Evolutionary conservation across 768 basidiomycete genomes (phyloP).

Genomic region (Mycena rosella): DNA sequence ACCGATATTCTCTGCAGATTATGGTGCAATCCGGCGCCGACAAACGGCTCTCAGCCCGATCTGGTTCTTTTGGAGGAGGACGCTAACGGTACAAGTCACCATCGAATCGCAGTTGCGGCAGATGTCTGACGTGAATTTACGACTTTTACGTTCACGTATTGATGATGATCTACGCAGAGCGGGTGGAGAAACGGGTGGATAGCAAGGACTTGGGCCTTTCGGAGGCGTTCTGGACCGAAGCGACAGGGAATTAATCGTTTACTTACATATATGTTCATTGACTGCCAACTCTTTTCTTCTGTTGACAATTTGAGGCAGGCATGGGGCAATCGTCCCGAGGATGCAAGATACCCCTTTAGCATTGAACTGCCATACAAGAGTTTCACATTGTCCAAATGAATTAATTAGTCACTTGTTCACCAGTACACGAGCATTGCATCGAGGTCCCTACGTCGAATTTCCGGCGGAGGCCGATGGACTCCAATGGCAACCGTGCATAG

Average conservation of each 20-base stretch:
- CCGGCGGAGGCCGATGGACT: no score
- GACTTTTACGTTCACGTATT: neutral
- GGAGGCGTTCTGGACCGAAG: conserved; percentile 5
- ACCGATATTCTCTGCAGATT: conserved; percentile 2
- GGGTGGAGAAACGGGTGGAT: neutral
- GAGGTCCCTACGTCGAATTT: no score
- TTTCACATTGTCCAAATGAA: no score
- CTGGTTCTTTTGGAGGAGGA: neutral
- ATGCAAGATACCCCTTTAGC: no score
- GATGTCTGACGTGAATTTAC: neutral
- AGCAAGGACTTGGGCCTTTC: neutral
- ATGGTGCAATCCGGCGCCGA: conserved; percentile 6
- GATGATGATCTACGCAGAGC: conserved; percentile 15
- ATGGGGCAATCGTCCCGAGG: no score
- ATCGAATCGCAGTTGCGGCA: neutral
- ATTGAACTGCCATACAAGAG: no score
- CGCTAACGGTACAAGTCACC: neutral
- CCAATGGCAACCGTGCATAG: no score
- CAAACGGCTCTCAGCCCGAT: conserved; percentile 10
- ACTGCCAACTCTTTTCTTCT: no score
- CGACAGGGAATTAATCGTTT: neutral
- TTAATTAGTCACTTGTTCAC: no score
- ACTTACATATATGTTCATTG: no score
- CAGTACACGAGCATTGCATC: no score
- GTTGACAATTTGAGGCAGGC: no score